Evolutionary conservation across 108 stramenopile genomes (phyloP).

Genomic region (Pseudonitzschia multistriata): DNA sequence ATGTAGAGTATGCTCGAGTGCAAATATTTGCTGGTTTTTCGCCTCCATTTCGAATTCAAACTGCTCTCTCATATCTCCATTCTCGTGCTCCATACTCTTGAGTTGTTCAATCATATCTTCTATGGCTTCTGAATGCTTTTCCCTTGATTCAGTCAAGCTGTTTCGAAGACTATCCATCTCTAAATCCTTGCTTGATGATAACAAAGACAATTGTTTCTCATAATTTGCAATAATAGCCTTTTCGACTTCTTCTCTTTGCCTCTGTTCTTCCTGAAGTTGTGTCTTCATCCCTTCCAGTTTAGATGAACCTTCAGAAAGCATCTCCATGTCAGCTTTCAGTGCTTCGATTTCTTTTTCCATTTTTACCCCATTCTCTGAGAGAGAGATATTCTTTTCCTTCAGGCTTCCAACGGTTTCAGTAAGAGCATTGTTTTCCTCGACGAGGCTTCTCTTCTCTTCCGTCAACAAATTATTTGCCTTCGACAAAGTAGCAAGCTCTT

Average conservation of each 20-base stretch:
- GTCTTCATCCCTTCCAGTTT: constrained; percentile 34
- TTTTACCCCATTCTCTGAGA: not conserved
- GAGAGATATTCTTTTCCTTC: constrained; percentile 14
- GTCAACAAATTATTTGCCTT: constrained; percentile 5
- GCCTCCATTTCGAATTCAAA: constrained; percentile 52
- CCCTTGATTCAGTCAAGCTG: constrained; percentile 53
- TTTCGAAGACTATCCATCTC: constrained; percentile 67
- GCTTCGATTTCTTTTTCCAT: constrained; percentile 39
- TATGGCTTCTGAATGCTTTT: constrained; percentile 30
- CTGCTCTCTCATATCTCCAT: constrained; percentile 50
- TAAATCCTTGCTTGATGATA: constrained; percentile 55
- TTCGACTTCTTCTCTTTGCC: constrained; percentile 51
- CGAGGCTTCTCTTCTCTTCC: constrained; percentile 1
- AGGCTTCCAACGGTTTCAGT: not conserved
- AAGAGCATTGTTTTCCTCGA: constrained; percentile 5
- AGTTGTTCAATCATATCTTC: constrained; percentile 45
- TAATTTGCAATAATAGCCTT: constrained; percentile 46
- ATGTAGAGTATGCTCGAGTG: constrained; percentile 71
- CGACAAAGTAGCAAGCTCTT: not conserved
- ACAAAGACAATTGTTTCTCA: constrained; percentile 46
- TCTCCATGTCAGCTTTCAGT: constrained; percentile 44
- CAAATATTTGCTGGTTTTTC: constrained; percentile 68
- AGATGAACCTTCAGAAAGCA: constrained; percentile 14
- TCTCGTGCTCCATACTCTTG: constrained; percentile 49
- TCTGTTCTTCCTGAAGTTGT: constrained; percentile 46